Conservation (phyloP, 208 protist species). For the Acanthamoeba castellanii region DNA sequence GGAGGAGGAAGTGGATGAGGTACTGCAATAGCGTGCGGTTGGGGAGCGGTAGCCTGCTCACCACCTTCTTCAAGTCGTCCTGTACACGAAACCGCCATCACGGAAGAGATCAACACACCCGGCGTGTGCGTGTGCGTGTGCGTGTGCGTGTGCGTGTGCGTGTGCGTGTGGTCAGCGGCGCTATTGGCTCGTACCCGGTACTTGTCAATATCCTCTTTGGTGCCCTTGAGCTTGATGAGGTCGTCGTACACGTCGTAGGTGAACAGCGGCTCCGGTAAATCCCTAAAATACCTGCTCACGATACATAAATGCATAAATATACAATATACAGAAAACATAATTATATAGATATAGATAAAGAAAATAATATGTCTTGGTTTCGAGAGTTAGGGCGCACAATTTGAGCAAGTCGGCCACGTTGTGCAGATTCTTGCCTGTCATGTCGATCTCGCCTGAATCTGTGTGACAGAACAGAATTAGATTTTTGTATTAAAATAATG, state of each 20-base stretch:
- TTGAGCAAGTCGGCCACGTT: conserved; percentile 69
- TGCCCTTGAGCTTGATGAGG: conserved; percentile 57
- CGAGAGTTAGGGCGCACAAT: too few relatives aligned
- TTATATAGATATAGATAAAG: too few relatives aligned
- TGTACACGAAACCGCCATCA: neutral
- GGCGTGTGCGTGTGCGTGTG: neutral
- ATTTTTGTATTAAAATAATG: too few relatives aligned
- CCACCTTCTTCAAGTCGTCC: conserved; percentile 46
- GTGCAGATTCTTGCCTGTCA: conserved; percentile 1
- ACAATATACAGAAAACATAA: too few relatives aligned
- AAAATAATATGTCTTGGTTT: too few relatives aligned
- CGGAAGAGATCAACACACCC: too few relatives aligned
- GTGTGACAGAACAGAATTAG: neutral
- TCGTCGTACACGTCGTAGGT: conserved; percentile 58
- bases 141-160: neutral
- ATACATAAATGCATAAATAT: too few relatives aligned
- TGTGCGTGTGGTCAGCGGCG: neutral
- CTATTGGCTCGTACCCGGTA: neutral
- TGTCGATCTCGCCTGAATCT: neutral
- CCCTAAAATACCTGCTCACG: conserved; percentile 39
- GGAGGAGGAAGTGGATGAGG: conserved; percentile 59
- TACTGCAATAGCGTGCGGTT: conserved; percentile 64
- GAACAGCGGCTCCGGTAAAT: conserved; percentile 58
- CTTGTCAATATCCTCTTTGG: conserved; percentile 29
- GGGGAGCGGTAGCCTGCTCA: conserved; percentile 1